These are phyloP conservation scores for Cenchrus purpureus DNA, from an alignment of 176 grass and related monocot species.

Conservation along the genomic window DNA sequence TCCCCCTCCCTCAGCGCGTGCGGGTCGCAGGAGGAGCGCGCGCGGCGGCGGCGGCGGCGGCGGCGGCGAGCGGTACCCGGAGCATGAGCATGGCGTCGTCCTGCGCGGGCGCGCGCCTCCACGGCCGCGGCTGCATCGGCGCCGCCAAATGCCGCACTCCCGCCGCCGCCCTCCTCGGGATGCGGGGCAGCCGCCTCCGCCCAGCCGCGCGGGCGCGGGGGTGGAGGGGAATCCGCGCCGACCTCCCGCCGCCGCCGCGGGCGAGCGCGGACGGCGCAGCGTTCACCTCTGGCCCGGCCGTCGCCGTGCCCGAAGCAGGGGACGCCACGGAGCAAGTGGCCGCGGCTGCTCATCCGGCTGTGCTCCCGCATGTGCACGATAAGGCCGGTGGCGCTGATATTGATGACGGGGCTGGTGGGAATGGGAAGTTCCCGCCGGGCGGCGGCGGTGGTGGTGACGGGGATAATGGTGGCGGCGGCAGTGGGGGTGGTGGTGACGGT, in stretches of 20 bases:
- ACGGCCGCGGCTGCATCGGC: constrained; percentile 7
- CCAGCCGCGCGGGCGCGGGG: background rate
- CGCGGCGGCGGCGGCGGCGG: background rate
- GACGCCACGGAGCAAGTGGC: background rate
- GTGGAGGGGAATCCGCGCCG: constrained; percentile 28
- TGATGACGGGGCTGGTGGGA: constrained; percentile 34
- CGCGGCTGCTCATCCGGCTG: background rate
- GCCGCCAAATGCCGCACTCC: constrained; percentile 27
- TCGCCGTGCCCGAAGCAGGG: constrained; percentile 5
- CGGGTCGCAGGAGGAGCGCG: background rate
- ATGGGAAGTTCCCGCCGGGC: constrained; percentile 37
- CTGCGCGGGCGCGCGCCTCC: constrained; percentile 35
- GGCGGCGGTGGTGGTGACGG: constrained; percentile 13
- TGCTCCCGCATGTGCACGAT: background rate
- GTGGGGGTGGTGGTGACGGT: background rate
- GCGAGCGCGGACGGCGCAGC: constrained; percentile 16
- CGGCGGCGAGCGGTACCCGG: background rate
- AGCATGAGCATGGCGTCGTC: constrained; percentile 60
- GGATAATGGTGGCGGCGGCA: background rate
- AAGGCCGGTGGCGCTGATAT: constrained; percentile 32
- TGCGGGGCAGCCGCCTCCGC: constrained; percentile 2
- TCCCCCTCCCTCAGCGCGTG: no score
- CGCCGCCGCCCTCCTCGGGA: background rate
- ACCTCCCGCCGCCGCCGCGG: constrained; percentile 30
- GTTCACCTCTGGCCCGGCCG: background rate